These are phyloP conservation scores for Fusarium cyanostomum DNA, from an alignment of 2,329 filamentous ascomycete species.

Conservation along the genomic window DNA sequence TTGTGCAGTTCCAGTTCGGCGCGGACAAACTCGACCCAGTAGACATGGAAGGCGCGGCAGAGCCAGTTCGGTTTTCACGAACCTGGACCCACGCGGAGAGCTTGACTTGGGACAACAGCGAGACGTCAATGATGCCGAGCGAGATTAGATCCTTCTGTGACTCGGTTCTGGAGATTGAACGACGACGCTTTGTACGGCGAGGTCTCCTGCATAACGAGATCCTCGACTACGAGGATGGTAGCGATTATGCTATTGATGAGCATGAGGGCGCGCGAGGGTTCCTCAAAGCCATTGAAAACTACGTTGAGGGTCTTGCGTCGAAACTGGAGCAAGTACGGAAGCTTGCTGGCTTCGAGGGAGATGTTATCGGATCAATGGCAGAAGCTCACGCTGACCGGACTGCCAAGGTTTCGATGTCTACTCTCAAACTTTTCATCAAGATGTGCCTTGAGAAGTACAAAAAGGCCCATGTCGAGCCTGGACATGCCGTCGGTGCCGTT, in stretches of 20 bases:
- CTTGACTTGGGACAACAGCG: constrained; percentile 81
- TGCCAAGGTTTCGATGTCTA: constrained; percentile 81
- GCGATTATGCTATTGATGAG: constrained; percentile 76
- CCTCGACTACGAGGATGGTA: constrained; percentile 76
- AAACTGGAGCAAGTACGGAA: constrained; percentile 66
- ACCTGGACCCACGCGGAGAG: constrained; percentile 86
- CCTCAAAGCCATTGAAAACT: constrained; percentile 78
- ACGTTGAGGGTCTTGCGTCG: constrained; percentile 70
- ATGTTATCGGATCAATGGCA: constrained; percentile 34
- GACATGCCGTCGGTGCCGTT: constrained; percentile 94
- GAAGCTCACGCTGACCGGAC: constrained; percentile 71
- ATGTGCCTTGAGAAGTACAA: constrained; percentile 91
- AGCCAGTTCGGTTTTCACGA: constrained; percentile 89
- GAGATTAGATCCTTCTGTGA: constrained; percentile 77
- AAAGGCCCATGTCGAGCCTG: constrained; percentile 90
- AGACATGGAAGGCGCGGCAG: constrained; percentile 95
- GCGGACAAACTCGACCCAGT: constrained; percentile 95
- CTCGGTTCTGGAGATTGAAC: constrained; percentile 73
- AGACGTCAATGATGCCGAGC: constrained; percentile 75
- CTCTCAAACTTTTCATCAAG: constrained; percentile 78
- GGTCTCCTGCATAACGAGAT: constrained; percentile 68
- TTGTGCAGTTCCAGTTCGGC: constrained; percentile 98
- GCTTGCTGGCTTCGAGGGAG: constrained; percentile 59
- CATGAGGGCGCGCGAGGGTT: constrained; percentile 86
- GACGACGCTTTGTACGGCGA: constrained; percentile 68